These are phyloP conservation scores for Torrubiella hemipterigena DNA, from an alignment of 2,329 filamentous ascomycete species.

Conservation along the genomic window DNA sequence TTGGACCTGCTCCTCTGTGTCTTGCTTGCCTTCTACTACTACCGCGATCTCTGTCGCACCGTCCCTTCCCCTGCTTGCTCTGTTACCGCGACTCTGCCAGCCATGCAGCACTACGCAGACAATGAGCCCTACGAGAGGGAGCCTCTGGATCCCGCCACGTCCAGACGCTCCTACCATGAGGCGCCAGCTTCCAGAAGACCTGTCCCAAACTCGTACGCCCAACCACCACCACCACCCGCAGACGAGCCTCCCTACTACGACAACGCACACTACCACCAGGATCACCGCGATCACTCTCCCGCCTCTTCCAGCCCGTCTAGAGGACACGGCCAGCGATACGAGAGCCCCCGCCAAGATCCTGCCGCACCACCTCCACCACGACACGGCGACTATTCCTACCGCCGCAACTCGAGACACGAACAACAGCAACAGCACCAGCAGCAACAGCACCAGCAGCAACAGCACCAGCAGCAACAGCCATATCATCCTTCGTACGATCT, in stretches of 20 bases:
- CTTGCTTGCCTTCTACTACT: no score
- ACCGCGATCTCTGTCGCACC: no score
- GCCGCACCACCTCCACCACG: slow-evolving; percentile 8
- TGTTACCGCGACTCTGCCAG: background rate
- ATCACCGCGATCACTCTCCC: slow-evolving; percentile 9
- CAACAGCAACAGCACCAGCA: slow-evolving; percentile 11
- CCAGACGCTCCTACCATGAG: background rate
- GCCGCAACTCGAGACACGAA: no score
- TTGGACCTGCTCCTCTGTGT: no score
- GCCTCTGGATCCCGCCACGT: slow-evolving; percentile 16
- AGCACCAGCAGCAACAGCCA: no score
- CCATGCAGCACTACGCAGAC: slow-evolving; percentile 19
- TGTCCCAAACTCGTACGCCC: no score
- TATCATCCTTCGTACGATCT: no score
- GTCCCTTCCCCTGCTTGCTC: no score
- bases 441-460: slow-evolving; percentile 10
- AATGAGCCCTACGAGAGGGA: slow-evolving; percentile 22
- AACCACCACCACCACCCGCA: background rate
- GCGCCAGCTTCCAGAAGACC: no score
- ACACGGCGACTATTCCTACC: slow-evolving; percentile 13
- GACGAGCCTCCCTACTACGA: background rate
- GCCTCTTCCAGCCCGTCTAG: slow-evolving; percentile 11
- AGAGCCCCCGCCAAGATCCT: slow-evolving; percentile 3
- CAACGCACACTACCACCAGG: slow-evolving; percentile 2
- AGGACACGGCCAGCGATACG: slow-evolving; percentile 4